Percentiles rank a stretch among this genome's conserved stretches.
phyloP scores from a whole-genome alignment of 2,329 filamentous ascomycete genomes.

The Anisogramma anomala region DNA sequence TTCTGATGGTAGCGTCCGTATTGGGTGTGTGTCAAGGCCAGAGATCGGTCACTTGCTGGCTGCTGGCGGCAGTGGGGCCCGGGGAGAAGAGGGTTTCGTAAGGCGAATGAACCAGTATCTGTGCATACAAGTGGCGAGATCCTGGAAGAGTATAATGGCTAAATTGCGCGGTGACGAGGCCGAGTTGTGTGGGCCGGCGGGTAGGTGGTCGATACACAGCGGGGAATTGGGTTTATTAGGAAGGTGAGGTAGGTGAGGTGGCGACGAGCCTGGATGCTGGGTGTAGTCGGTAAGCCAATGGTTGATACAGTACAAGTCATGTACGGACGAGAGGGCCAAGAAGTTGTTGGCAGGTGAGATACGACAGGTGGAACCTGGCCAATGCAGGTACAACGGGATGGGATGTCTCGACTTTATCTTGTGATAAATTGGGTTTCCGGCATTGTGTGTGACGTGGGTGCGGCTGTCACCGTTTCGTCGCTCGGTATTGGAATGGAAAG shows the following conservation, averaged over 20 bases:
- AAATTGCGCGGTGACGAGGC: too few relatives aligned
- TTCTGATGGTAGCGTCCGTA: slow-evolving; percentile 12
- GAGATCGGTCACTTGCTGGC: slow-evolving; percentile 10
- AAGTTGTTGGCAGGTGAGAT: slow-evolving; percentile 1
- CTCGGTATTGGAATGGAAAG: background rate
- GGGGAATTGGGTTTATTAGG: too few relatives aligned
- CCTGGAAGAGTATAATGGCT: background rate
- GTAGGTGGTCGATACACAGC: too few relatives aligned
- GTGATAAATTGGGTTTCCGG: slow-evolving; percentile 6
- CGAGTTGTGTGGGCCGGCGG: too few relatives aligned
- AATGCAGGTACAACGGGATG: slow-evolving; percentile 9
- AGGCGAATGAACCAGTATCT: background rate
- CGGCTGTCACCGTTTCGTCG: background rate
- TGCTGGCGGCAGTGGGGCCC: background rate
- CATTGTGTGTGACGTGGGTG: slow-evolving; percentile 2
- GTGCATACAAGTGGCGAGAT: background rate
- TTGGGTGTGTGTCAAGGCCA: background rate
- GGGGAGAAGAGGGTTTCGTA: background rate
- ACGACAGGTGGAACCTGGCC: background rate
- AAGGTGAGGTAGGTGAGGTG: too few relatives aligned
- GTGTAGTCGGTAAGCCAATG: too few relatives aligned
- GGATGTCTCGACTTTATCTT: slow-evolving; percentile 6
- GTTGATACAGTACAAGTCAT: background rate
- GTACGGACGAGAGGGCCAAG: background rate
- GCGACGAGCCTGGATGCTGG: too few relatives aligned